Base-by-base conservation (phyloP, 164 flowering plant species). In the Echeveria elegans region DNA sequence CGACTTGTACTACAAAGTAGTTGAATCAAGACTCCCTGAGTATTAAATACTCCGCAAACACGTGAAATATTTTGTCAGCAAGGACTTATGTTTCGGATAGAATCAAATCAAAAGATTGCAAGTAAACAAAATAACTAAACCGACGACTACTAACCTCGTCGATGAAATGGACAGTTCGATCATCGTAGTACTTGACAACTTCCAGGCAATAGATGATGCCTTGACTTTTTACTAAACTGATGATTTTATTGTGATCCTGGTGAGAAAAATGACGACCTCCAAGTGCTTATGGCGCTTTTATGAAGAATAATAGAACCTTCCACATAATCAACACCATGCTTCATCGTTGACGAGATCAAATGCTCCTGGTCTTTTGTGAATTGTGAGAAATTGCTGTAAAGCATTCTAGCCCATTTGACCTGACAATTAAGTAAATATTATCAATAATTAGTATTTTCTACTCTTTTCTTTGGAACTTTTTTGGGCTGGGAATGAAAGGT, bases 391-490 rank as follows among this genome's bases (percentile, higher is more conserved):
- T 89, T 86, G 50, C 52, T 59, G 73, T 92, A 92, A 1, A 88
- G 72, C 81, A 92, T 64, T 9, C 89, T 66, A 1, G 88, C 74
- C 98, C 96, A 92, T 67, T 74, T 85, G 43, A 81, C 97, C 97
- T 89, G 40, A 28, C 12, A 2, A 19, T 23, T 16, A 4, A 28
- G 4, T 28, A 24, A 12, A 45, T n/a, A 32, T 28, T 18, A 15
- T 12, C 15, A 43, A 43, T 15, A 34, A n/a, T 19, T 12, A n/a
- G 29, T n/a, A 5, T 15, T 29, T 31, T 36, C 6, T 16, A 62
- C n/a, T 26, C n/a, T n/a, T n/a, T n/a, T 28, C 0, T 62, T 62
- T 29, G 37, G 30, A 41, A 65, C 41, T 9, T 12, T 31, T 21
- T 32, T 2, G 5, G 11, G 11, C 24, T 8, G n/a, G 15, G 36